Conservation (phyloP, 139 green algal genomes). For the Pleodorina starrii region DNA sequence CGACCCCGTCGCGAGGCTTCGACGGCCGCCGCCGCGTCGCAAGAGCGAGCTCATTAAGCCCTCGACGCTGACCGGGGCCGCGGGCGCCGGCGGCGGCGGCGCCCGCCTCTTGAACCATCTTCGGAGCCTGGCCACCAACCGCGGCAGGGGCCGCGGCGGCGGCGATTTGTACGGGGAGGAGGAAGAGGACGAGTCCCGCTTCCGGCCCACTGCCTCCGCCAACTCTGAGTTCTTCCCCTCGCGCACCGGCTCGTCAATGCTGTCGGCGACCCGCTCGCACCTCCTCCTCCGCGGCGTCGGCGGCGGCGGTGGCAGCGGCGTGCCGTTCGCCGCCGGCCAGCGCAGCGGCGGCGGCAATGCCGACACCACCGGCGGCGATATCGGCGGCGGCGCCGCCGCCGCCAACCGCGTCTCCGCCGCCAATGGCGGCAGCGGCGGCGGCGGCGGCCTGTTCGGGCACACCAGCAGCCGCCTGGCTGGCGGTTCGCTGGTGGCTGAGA, state of each 20-base stretch:
- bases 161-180: neutral
- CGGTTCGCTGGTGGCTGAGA: constrained; percentile 7
- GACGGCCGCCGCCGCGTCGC: neutral
- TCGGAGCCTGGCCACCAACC: neutral
- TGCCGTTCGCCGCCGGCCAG: neutral
- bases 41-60: neutral
- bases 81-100: neutral
- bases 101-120: constrained; percentile 7
- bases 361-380: neutral
- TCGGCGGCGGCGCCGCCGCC: neutral
- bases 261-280: neutral
- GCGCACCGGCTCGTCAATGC: neutral
- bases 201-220: constrained; percentile 2
- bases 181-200: neutral
- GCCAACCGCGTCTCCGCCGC: neutral
- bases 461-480: neutral
- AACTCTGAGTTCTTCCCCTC: constrained; percentile 25
- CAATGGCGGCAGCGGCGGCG: too few relatives aligned
- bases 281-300: too few relatives aligned
- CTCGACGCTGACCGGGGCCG: too few relatives aligned
- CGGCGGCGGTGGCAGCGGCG: neutral
- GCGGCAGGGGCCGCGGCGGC: neutral
- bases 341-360: neutral
- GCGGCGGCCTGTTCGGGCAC: neutral
- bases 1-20: neutral